Base-by-base conservation (phyloP, 352 stramenopile species). In the Phytopythium cucurbitacearum region DNA sequence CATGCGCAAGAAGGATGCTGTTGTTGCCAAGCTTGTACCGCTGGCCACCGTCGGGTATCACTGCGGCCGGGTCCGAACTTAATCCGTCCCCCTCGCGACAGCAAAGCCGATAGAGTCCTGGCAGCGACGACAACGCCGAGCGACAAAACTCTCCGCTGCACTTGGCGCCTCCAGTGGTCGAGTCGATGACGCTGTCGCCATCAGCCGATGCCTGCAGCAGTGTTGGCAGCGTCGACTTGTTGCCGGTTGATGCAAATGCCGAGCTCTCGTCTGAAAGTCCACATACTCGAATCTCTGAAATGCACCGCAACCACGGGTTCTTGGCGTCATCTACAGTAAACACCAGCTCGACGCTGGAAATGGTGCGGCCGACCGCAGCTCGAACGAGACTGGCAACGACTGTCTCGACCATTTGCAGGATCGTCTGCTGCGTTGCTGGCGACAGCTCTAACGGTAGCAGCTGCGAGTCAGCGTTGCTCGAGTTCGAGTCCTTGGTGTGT, bases 11-110 rank as follows among this genome's bases (percentile, higher is more conserved):
- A 4, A 89, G 59, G 0, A 93, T 41, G 41, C 81, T 89, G 55
- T 89, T 91, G 66, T 89, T 85, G 16, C 80, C 70, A 21, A 91
- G 80, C 42, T 89, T 87, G 62, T 74, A 83, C 13, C 82, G 73
- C 36, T 80, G 60, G 0, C 78, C 78, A 1, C 53, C 60, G 48
- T 91, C 82, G 11, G 56, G 40, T 4, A 89, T 5, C 15, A 57
- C 47, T 7, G 3, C 34, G 7, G 37, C 38, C 36, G 41, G 46
- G 21, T 45, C 41, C 33, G 38, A 59, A 44, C 7, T 40, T n/a
- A 32, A 42, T 10, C 46, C 43, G 3, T 35, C 45, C 13, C 39
- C 50, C 3, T 40, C 5, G 2, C 37, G 38, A 6, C 38, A 6
- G 33, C 33, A 37, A 28, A 47, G 6, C 12, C 43, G 57, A 46